These are phyloP conservation scores for Magnolia officinalis DNA, from an alignment of 164 flowering plant genomes.

Conservation along the genomic window DNA sequence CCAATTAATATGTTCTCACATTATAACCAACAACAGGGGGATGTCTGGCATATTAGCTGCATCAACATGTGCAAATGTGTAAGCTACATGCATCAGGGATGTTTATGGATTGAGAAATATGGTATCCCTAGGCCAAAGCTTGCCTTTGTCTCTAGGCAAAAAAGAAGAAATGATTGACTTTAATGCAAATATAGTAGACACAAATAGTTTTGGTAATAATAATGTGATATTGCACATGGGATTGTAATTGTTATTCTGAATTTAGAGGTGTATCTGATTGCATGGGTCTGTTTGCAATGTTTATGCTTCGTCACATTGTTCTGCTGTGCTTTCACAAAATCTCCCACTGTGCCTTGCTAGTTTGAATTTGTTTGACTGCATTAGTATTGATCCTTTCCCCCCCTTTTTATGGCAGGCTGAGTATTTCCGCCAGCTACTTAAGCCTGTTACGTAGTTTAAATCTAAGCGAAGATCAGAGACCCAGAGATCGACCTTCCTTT, in stretches of 20 bases:
- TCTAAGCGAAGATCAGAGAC: conserved; percentile 3
- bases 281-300: not conserved
- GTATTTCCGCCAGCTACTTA: conserved; percentile 80
- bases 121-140: not conserved
- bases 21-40: too few relatives aligned
- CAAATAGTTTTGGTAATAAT: too few relatives aligned
- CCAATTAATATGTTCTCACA: too few relatives aligned
- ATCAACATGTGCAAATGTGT: too few relatives aligned
- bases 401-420: conserved; percentile 51
- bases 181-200: too few relatives aligned
- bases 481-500: conserved; percentile 15
- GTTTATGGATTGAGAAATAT: too few relatives aligned
- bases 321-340: not conserved
- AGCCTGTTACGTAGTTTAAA: conserved; percentile 72
- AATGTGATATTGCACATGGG: too few relatives aligned
- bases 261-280: not conserved
- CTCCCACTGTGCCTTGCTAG: not conserved
- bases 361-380: not conserved
- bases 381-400: not conserved
- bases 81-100: too few relatives aligned
- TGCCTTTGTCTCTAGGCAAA: not conserved
- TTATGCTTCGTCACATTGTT: not conserved
- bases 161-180: not conserved
- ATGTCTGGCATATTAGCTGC: too few relatives aligned
- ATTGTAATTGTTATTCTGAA: too few relatives aligned